Evolutionary conservation across 208 protist species (phyloP).

Genomic region (Trichomonas tenax): DNA sequence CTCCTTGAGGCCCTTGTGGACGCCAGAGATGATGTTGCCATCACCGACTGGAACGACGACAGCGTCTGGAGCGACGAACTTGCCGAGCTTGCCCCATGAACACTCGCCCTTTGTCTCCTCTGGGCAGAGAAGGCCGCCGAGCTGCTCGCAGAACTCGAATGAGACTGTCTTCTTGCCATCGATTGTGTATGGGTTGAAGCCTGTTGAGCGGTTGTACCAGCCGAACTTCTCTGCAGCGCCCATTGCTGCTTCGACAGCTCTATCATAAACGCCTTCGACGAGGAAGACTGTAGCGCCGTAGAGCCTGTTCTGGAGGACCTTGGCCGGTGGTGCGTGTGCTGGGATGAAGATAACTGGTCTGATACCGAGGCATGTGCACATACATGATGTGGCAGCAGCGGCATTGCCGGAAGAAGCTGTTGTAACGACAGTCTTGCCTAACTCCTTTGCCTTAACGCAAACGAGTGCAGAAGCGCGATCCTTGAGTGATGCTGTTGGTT

Average conservation of each 20-base stretch:
- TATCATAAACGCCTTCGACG: neutral
- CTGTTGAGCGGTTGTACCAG: neutral
- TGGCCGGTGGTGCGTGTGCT: neutral
- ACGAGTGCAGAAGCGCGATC: neutral
- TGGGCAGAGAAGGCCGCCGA: neutral
- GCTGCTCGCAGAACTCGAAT: neutral
- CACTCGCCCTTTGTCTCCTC: neutral
- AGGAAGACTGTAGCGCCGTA: neutral
- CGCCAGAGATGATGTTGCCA: neutral
- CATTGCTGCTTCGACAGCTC: neutral
- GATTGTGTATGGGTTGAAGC: neutral
- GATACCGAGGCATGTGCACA: neutral
- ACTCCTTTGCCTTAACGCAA: neutral
- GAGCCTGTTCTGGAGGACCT: neutral
- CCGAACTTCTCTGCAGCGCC: neutral
- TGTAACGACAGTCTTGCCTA: neutral
- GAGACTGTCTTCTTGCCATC: neutral
- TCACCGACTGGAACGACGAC: neutral
- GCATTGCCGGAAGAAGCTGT: neutral
- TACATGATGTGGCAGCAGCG: neutral
- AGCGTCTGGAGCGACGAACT: neutral
- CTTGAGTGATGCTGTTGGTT: neutral
- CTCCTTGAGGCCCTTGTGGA: neutral
- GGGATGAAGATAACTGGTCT: neutral
- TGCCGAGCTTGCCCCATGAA: neutral